Base-by-base conservation (phyloP, 768 basidiomycete species). In the Coprinopsis cinerea region DNA sequence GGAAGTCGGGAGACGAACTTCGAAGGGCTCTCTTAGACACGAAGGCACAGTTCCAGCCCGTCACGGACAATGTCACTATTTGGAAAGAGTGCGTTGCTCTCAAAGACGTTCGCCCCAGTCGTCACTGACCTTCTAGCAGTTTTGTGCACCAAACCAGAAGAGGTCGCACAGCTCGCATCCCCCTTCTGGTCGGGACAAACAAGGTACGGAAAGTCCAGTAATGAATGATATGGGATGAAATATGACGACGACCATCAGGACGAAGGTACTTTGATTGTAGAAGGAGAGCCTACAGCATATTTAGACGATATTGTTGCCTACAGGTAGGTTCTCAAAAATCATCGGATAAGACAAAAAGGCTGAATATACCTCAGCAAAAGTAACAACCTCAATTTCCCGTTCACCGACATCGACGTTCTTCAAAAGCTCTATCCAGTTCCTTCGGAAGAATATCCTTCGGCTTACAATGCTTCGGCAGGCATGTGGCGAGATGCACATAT, bases 401-500 rank as follows among this genome's bases (percentile, higher is more conserved):
- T 63, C 37, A 57, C 64, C 14, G 27, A 55, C 41, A 49, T 64
- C 30, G 41, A 58, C 14, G 32, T 48, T 3, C 54, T 67, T 9
- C 49, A 65, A 51, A 41, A 46, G n/a, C 53, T 53, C 48, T 64
- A 65, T 39, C 59, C 62, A 11, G 64, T 65, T 37, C 62, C 61
- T 9, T 67, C 66, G 0, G 34, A 24, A 22, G 57, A 54, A 15
- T 67, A 62, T 50, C 62, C 62, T 18, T 60, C 62, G 2, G 64
- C 64, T 0, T 67, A 67, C 55, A 65, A 67, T 46, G 66, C 66
- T 3, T 58, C 63, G 2, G 64, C 66, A 1, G 64, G 49, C 9
- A 67, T 67, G 59, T 67, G 63, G 66, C 54, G 64, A 39, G 66
- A 65, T 37, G 66, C 66, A 3, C 66, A 67, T 44, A 65, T 67